Evolutionary conservation across 2,329 filamentous ascomycete species (phyloP), one percentile per base, ranked within the genome.

Genomic region (Magnaporthiopsis poae): DNA sequence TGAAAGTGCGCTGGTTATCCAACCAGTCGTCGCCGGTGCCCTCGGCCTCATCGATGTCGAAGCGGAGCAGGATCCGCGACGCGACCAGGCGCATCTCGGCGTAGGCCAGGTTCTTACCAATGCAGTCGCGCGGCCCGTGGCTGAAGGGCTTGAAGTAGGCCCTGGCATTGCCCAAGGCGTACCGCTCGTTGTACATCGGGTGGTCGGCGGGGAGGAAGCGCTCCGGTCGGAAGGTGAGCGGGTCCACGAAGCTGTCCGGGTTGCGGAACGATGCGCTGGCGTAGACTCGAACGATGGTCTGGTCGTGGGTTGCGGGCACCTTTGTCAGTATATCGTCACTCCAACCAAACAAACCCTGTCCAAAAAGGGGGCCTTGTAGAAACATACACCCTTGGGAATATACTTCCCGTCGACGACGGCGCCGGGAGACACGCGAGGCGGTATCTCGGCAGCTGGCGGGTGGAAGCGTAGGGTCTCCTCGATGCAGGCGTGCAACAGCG

Each of bases 21-120:
- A 36, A 15, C 31, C 33, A 62, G 31, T 62, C 61, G 3, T 67
- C 39, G 21, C 71, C 71, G n/a, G 74, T 72, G 25, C 74, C 72
- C 12, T 73, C 68, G 12, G 70, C 69, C 8, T 79, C 69, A 62
- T 72, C 69, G 61, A 80, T 61, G 63, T 80, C 78, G 65, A 80
- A 80, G 56, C 76, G 75, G 62, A 72, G 80, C 4, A 80, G 69
- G 31, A 80, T 65, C 25, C 74, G 74, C 11, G 77, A 74, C 2
- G 80, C 66, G 29, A 80, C 76, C 8, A 80, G 67, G 18, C 78
- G 75, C 76, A 80, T 79, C 69, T 80, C 78, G 36, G 73, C 73
- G 64, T 78, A 78, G 7, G 79, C 78, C 25, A 80, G 74, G 67
- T 65, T 65, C 8, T 62, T 61, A 0, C 64, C 64, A 21, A 62